phyloP scores from a whole-genome alignment of 768 basidiomycete species.

The Xerocomellus chrysenteron region DNA sequence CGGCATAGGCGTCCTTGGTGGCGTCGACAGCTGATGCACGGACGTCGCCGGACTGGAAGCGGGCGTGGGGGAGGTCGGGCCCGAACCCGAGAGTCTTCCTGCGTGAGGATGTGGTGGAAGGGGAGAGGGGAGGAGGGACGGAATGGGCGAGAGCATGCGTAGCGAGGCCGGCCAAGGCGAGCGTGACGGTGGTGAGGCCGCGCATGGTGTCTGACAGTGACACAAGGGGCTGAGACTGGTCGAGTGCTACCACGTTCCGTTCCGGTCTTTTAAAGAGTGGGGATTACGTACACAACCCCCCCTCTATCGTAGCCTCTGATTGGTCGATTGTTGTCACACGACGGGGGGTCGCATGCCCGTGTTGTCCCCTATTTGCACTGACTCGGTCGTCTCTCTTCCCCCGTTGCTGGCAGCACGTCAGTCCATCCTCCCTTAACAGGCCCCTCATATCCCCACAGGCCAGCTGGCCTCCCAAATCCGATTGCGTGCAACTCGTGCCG shows the following conservation, averaged over 20 bases:
- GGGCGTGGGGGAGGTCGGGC: constrained; percentile 71
- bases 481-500: not conserved
- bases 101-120: constrained; percentile 8
- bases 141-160: constrained; percentile 52
- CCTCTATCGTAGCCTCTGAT: constrained; percentile 7
- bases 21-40: constrained; percentile 38
- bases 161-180: constrained; percentile 60
- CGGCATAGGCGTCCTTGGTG: constrained; percentile 50
- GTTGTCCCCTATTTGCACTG: constrained; percentile 9
- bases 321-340: constrained; percentile 23
- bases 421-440: not conserved
- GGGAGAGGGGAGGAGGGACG: constrained; percentile 10
- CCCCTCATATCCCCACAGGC: not conserved
- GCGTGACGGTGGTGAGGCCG: constrained; percentile 60
- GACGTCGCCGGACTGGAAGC: constrained; percentile 51
- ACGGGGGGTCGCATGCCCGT: constrained; percentile 15
- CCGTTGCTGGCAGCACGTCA: not conserved
- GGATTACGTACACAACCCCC: constrained; percentile 21
- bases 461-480: constrained; percentile 6
- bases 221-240: not conserved
- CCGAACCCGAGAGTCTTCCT: constrained; percentile 94
- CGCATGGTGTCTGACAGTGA: constrained; percentile 44
- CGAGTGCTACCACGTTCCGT: not conserved
- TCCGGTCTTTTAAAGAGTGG: constrained; percentile 15
- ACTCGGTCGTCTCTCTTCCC: constrained; percentile 6